Evolutionary conservation across 225 moss, liverwort and hornwort species (phyloP), one percentile per base, ranked within the genome.

Genomic region (Sphagnum tenellum): DNA sequence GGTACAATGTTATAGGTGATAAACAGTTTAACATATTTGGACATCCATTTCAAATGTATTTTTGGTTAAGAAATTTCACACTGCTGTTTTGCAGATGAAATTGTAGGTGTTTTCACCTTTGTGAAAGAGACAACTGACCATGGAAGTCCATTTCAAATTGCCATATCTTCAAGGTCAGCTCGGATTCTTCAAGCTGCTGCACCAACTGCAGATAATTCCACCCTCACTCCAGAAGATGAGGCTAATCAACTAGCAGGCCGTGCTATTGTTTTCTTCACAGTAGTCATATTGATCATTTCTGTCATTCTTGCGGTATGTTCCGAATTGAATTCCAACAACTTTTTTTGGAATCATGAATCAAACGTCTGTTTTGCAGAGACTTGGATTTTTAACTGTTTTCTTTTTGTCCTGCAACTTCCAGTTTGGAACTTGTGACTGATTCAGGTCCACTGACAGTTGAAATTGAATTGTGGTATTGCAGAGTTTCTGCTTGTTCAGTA

Each of bases 261-360:
- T 56, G 72, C 83, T 72, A 74, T 83, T 73, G 68, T 83, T 65
- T 83, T 83, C 70, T 83, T 83, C 57, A 83, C 83, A 63, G 83
- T 83, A 46, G 12, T 83, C 51, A 83, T 83, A 70, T 66, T 83
- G 72, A 47, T 83, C 48, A 44, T 76, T 58, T 62, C 80, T 59
- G 70, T 83, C 60, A 65, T 83, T 44, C 80, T 83, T 66, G 79
- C 83, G 67, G 83, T 83, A 73, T 29, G 29, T 29, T 29, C 29
- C 29, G 29, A 29, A 29, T 29, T 29, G 29, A 29, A 29, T 29
- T 29, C 29, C 0, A 29, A 29, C 29, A 29, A 29, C 29, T 29
- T 29, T 29, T 29, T 1, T 29, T 29, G 29, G 29, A 29, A 29
- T 29, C 29, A 29, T 29, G 29, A 29, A 29, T 29, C 29, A 29